Percentiles rank a stretch among this genome's conserved stretches.
These are phyloP conservation scores for Centrapalus pauciflorus DNA, from an alignment of 129 eudicot species.

Conservation along the genomic window DNA sequence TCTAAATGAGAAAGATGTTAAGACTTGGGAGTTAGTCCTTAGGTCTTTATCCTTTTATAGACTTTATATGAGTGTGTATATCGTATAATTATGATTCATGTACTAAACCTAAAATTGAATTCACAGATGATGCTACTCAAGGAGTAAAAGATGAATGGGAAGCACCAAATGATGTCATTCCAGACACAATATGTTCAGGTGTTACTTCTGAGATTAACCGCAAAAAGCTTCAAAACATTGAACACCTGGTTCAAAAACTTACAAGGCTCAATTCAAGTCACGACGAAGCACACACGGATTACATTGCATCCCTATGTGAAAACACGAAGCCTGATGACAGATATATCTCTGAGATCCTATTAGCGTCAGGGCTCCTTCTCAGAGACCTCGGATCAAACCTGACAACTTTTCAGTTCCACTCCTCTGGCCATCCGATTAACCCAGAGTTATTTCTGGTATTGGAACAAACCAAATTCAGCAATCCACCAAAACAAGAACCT, in stretches of 20 bases:
- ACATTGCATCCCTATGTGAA: constrained; percentile 85
- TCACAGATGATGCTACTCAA: constrained; percentile 38
- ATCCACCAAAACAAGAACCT: constrained; percentile 31
- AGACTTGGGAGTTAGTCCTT: too few species aligned
- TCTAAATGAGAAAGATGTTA: too few species aligned
- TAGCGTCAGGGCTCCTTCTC: constrained; percentile 91
- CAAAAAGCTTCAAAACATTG: constrained; percentile 66
- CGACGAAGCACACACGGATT: constrained; percentile 74
- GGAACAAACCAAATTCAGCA: constrained; percentile 83
- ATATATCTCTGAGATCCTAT: constrained; percentile 78
- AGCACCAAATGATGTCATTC: constrained; percentile 24
- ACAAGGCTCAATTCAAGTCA: constrained; percentile 65
- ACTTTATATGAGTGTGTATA: too few species aligned
- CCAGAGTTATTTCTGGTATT: constrained; percentile 77
- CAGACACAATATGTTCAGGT: constrained; percentile 26
- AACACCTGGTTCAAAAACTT: constrained; percentile 74
- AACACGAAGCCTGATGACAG: constrained; percentile 77
- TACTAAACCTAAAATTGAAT: constrained; percentile 5
- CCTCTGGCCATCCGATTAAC: constrained; percentile 82
- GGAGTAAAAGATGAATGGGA: constrained; percentile 24
- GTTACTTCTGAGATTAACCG: constrained; percentile 55
- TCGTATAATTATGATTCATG: neutral
- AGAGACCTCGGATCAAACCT: constrained; percentile 72
- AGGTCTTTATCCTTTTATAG: too few species aligned
- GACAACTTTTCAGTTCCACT: constrained; percentile 68